These are phyloP conservation scores for Dactylellina leptospora DNA, from an alignment of 2,329 filamentous ascomycete genomes.

Conservation along the genomic window DNA sequence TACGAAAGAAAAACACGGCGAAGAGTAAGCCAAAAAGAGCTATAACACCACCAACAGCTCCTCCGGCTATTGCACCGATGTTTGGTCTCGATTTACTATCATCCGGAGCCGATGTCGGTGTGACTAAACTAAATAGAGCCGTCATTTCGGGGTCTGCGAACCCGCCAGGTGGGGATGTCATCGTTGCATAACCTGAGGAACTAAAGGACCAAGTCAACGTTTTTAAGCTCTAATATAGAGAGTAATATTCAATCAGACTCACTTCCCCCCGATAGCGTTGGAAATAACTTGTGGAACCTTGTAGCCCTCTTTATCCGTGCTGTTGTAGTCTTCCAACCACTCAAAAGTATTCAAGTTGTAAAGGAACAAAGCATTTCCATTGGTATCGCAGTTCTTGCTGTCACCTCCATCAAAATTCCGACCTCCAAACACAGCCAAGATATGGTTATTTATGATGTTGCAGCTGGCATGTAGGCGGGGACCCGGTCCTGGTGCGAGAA, in stretches of 20 bases:
- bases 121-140: constrained; percentile 9
- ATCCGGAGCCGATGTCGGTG: neutral
- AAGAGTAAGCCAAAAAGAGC: constrained; percentile 7
- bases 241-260: neutral
- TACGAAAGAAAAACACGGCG: constrained; percentile 5
- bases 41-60: constrained; percentile 13
- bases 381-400: constrained; percentile 24
- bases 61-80: constrained; percentile 28
- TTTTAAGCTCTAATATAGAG: neutral
- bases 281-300: constrained; percentile 5
- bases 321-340: constrained; percentile 28
- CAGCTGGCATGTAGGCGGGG: constrained; percentile 30
- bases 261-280: constrained; percentile 40
- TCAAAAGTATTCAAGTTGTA: constrained; percentile 31
- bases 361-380: constrained; percentile 36
- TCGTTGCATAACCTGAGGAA: constrained; percentile 31
- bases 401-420: constrained; percentile 28
- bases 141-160: constrained; percentile 27
- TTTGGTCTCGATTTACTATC: neutral
- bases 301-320: constrained; percentile 11
- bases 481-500: constrained; percentile 17
- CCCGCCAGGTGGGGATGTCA: constrained; percentile 21
- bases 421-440: constrained; percentile 27
- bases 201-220: neutral
- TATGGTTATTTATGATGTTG: constrained; percentile 30